These are phyloP conservation scores for Ramaria rubella DNA, from an alignment of 768 basidiomycete genomes.

Conservation along the genomic window DNA sequence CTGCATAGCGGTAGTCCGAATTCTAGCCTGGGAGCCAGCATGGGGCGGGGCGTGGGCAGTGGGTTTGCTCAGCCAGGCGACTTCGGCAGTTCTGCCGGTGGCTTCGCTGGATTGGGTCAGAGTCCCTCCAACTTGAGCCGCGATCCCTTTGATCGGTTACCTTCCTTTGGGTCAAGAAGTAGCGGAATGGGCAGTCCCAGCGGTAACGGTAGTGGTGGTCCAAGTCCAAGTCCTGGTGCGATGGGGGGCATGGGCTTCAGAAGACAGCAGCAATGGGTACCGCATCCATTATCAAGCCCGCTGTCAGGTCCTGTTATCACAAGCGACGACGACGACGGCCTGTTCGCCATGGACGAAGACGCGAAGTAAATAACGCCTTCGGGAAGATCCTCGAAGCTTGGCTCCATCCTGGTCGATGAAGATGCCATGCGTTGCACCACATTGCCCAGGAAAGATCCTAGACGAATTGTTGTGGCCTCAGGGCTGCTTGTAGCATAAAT, in stretches of 20 bases:
- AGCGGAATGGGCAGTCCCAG: neutral
- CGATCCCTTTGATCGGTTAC: slow-evolving; percentile 6
- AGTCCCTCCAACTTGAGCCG: neutral
- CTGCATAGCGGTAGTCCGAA: slow-evolving; percentile 1
- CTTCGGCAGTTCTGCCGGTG: neutral
- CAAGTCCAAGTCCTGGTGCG: slow-evolving; percentile 3
- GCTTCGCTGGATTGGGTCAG: neutral
- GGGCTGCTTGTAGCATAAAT: slow-evolving; percentile 5
- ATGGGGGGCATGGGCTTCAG: slow-evolving; percentile 12
- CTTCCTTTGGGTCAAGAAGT: neutral
- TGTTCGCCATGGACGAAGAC: slow-evolving; percentile 61
- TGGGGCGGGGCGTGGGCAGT: neutral
- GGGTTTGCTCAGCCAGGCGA: neutral
- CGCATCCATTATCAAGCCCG: slow-evolving; percentile 38
- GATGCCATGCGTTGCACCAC: neutral
- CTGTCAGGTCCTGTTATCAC: slow-evolving; percentile 53
- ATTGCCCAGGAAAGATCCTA: neutral
- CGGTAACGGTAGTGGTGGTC: neutral
- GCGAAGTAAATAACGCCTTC: slow-evolving; percentile 1
- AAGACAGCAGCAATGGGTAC: slow-evolving; percentile 3
- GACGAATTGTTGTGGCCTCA: neutral
- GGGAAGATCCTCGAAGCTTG: neutral
- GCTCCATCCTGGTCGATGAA: neutral
- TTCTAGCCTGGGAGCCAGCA: neutral
- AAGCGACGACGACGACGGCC: slow-evolving; percentile 56